Evolutionary conservation across 306 rosid genomes (phyloP).

Genomic region (Lathyrus sativus): DNA sequence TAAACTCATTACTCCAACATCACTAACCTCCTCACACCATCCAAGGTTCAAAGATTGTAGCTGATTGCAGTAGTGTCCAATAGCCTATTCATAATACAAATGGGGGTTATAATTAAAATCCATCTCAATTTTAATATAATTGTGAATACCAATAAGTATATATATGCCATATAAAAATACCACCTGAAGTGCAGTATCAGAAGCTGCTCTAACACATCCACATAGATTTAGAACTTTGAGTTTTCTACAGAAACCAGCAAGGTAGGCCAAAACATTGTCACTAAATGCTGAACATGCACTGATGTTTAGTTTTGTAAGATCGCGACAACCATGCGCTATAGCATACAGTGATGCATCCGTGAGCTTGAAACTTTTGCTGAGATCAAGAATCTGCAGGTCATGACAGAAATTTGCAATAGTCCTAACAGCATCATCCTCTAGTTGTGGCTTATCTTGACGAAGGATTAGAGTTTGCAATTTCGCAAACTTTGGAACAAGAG

Average conservation of each 20-base stretch:
- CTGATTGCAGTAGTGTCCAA: conserved; percentile 76
- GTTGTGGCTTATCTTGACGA: conserved; percentile 87
- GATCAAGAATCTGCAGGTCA: conserved; percentile 89
- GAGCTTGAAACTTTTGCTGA: conserved; percentile 94
- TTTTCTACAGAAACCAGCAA: conserved; percentile 67
- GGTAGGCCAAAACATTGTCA: conserved; percentile 74
- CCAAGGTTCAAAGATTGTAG: conserved; percentile 84
- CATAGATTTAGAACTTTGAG: conserved; percentile 80
- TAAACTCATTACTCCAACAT: conserved; percentile 82
- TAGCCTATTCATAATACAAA: conserved; percentile 58
- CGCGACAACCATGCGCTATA: conserved; percentile 72
- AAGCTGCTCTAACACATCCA: conserved; percentile 76
- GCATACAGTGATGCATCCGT: conserved; percentile 69
- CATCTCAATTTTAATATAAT: conserved; percentile 4
- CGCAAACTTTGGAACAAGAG: conserved; percentile 75
- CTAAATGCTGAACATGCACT: conserved; percentile 87
- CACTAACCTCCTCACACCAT: conserved; percentile 86
- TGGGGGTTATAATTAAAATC: conserved; percentile 12
- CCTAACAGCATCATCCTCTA: conserved; percentile 77
- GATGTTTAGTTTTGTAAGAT: conserved; percentile 73
- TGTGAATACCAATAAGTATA: neutral
- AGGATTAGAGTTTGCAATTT: conserved; percentile 75
- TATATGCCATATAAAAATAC: conserved; percentile 2
- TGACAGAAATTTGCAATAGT: conserved; percentile 68
- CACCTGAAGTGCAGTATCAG: conserved; percentile 90